Evolutionary conservation across 1,284 basidiomycete species (phyloP), one percentile per base, ranked within the genome.

Genomic region (Austroboletus niveus): DNA sequence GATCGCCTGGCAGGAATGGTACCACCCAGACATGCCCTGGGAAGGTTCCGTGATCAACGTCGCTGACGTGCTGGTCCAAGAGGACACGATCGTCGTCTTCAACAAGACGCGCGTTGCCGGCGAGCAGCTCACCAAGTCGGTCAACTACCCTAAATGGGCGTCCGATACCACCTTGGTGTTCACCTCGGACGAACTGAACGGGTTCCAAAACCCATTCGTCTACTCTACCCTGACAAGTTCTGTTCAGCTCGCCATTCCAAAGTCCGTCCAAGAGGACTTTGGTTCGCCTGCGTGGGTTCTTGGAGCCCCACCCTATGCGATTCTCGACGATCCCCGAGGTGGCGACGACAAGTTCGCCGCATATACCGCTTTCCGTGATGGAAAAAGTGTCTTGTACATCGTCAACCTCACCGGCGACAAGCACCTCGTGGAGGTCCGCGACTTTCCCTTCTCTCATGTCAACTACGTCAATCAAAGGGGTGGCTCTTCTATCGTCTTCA

Each of bases 1-100:
- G 42, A 60, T 92, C 17, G 80, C 78, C 4, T 93, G 85, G 84
- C 73, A 84, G 44, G 77, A 86, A 54, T 92, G 89, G 89, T 73
- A 69, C 55, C 84, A 85, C 57, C 90, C 90, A 0, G 82, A 89
- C 60, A 92, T 92, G 90, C 88, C 89, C 20, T 92, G 87, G 85
- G 83, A 89, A 59, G 85, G 82, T 17, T 76, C 80, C 0, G 73
- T 85, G 60, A 71, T 92, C 36, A 73, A 78, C 58, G 66, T 87
- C 24, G 85, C 79, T 0, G 70, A 77, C 27, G 62, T 79, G 34
- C 45, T 82, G 4, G 38, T 73, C 11, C 63, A 78, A 29, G 56
- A 80, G 38, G 60, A 59, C 11, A 64, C 55, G 9, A 40, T 60
- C 15, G 38, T 61, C 42, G 35, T 64, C 42, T 14, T 57, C 41